phyloP scores from a whole-genome alignment of 148 eudicot species.

The Rhododendron griersonianum region DNA sequence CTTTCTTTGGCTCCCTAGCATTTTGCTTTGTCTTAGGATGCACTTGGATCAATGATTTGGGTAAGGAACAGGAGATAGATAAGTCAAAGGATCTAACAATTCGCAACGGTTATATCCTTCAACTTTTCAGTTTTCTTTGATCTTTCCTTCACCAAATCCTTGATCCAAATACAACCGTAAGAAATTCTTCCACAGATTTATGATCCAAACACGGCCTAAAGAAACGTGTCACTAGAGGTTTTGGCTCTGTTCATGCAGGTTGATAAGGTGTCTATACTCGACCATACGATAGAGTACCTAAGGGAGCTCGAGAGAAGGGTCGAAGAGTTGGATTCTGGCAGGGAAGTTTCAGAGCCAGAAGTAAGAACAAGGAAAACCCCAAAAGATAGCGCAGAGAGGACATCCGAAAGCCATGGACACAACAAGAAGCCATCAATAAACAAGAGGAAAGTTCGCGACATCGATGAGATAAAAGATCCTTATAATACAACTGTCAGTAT shows the following conservation, averaged over 20 bases:
- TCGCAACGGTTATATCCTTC: not conserved
- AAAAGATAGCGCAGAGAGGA: slow-evolving; percentile 40
- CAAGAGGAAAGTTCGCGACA: slow-evolving; percentile 38
- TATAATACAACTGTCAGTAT: slow-evolving; percentile 31
- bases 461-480: slow-evolving; percentile 20
- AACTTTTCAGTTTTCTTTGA: not conserved
- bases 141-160: not conserved
- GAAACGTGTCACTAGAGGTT: not conserved
- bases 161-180: not conserved
- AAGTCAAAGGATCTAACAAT: not conserved
- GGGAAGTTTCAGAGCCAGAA: slow-evolving; percentile 18
- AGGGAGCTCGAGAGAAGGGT: slow-evolving; percentile 57
- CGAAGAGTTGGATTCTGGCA: slow-evolving; percentile 41
- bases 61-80: not conserved
- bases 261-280: slow-evolving; percentile 68
- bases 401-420: slow-evolving; percentile 37
- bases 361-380: slow-evolving; percentile 30
- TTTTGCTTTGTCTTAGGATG: not conserved
- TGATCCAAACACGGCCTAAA: not conserved
- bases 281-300: slow-evolving; percentile 58
- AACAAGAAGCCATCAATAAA: slow-evolving; percentile 19
- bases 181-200: not conserved
- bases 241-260: slow-evolving; percentile 35
- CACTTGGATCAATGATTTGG: not conserved
- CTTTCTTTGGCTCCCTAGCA: not conserved